Base-by-base conservation (phyloP, 2,329 filamentous ascomycete species). In the Sporothrix brunneoviolacea region DNA sequence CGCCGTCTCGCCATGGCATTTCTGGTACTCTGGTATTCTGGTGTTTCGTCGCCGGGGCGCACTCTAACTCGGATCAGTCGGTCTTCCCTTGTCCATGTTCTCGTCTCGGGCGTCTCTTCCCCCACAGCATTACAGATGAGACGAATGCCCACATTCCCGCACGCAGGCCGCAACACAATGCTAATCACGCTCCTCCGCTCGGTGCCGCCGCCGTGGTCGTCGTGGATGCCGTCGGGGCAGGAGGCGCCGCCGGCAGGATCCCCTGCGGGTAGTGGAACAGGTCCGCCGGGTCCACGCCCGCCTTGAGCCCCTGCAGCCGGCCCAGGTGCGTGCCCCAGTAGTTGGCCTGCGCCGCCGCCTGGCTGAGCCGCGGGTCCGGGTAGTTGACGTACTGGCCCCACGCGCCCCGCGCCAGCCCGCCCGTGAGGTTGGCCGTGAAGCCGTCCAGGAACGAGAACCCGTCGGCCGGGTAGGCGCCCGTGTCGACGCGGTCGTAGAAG, bases 381-480 rank as follows among this genome's bases (percentile, higher is more conserved):
- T 72, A 72, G 51, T 71, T 72, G 36, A 70, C 62, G 50, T 72
- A 72, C 63, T 66, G 66, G 9, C 68, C 68, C 62, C 65, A 70
- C 13, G 62, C 57, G 24, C 41, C 49, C n/a, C 42, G 27, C 12
- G 60, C 51, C 7, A 65, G 59, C 8, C 59, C 54, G 0, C 51
- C 54, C 1, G 65, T 68, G 12, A 68, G 56, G 52, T 62, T 68
- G 41, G 57, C 51, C 13, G 64, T 58, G 50, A 71, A 70, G 21
- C 60, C 57, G 38, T 65, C 56, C 21, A 71, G 56, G 9, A 65
- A 57, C 3, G 56, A 43, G 41, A 68, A 67, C 0, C 69, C 68
- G 10, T 62, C 60, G 4, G 57, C 48, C 0, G 68, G 68, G 43
- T 68, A 68, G 2, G 54, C 39, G 13, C 60, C 60, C 2, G 50